phyloP scores from a whole-genome alignment of 2,329 filamentous ascomycete genomes.

The Metarhizium album region DNA sequence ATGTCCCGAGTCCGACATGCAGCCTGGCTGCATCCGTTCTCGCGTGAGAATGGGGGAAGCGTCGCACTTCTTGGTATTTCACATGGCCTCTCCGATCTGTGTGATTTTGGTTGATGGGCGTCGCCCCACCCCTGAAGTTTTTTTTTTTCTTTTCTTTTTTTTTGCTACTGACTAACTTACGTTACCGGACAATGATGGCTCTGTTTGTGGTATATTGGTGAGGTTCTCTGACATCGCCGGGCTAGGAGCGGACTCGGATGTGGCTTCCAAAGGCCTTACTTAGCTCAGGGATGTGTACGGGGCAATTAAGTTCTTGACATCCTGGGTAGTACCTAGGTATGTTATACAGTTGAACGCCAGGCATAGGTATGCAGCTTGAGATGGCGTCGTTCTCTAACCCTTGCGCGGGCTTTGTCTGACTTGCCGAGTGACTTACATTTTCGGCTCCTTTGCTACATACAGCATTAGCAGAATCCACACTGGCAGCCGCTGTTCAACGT shows the following conservation, averaged over 20 bases:
- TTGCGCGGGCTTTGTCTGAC: background rate
- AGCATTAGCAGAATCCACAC: background rate
- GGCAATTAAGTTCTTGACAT: background rate
- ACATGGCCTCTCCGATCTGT: background rate
- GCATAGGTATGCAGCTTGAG: background rate
- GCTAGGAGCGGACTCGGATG: too few relatives aligned
- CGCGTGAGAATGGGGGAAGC: background rate
- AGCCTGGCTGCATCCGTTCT: background rate
- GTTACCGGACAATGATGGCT: too few relatives aligned
- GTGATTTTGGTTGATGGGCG: background rate
- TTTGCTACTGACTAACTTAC: too few relatives aligned
- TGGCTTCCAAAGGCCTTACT: too few relatives aligned
- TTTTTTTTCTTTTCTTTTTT: too few relatives aligned
- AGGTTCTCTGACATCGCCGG: too few relatives aligned
- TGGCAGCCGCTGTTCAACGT: conserved; percentile 1
- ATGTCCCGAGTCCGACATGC: background rate
- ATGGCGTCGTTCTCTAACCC: background rate
- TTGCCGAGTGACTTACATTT: conserved; percentile 1
- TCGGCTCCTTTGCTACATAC: conserved; percentile 2
- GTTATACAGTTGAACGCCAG: too few relatives aligned
- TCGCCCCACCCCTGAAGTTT: background rate
- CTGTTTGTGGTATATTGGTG: too few relatives aligned
- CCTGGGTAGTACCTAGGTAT: background rate
- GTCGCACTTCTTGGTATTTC: background rate
- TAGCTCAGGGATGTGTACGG: too few relatives aligned